These are phyloP conservation scores for Tulasnella calospora DNA, from an alignment of 768 basidiomycete genomes.

Conservation along the genomic window DNA sequence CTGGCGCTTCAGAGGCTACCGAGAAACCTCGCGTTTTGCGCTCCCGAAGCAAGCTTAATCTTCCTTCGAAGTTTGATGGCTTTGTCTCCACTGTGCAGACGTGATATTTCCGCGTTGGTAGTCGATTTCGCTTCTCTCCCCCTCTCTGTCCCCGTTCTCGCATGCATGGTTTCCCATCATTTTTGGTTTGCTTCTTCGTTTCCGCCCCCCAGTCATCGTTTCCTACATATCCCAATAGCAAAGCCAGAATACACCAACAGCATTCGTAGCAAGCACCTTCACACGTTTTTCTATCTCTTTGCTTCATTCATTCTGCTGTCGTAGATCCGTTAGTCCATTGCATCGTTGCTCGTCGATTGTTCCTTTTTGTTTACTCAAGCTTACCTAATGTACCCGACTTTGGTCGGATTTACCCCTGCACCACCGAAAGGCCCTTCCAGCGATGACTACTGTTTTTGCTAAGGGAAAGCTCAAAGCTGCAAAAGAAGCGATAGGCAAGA, in stretches of 20 bases:
- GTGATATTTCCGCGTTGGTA: not conserved
- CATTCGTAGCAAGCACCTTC: not conserved
- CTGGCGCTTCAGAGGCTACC: not conserved
- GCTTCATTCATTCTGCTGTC: not conserved
- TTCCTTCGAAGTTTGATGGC: conserved; percentile 13
- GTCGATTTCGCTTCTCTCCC: not conserved
- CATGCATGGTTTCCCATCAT: not conserved
- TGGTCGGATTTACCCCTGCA: not conserved
- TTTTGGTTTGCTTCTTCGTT: not conserved
- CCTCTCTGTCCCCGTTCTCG: not conserved
- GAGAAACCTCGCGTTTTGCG: not conserved
- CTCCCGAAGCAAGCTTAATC: conserved; percentile 10
- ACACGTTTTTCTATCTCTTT: not conserved
- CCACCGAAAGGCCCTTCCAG: not conserved
- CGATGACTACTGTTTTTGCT: conserved; percentile 39
- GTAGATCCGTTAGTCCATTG: not conserved
- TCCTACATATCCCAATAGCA: not conserved
- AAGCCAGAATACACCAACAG: not conserved
- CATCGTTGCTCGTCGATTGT: not conserved
- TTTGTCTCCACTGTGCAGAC: conserved; percentile 5
- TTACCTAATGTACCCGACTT: not conserved
- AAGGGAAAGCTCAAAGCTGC: conserved; percentile 76
- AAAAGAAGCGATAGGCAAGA: conserved; percentile 67
- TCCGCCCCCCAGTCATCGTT: not conserved
- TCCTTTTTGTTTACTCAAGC: not conserved